Evolutionary conservation across 2,329 filamentous ascomycete genomes (phyloP).

Genomic region (Microdochium bolleyi): DNA sequence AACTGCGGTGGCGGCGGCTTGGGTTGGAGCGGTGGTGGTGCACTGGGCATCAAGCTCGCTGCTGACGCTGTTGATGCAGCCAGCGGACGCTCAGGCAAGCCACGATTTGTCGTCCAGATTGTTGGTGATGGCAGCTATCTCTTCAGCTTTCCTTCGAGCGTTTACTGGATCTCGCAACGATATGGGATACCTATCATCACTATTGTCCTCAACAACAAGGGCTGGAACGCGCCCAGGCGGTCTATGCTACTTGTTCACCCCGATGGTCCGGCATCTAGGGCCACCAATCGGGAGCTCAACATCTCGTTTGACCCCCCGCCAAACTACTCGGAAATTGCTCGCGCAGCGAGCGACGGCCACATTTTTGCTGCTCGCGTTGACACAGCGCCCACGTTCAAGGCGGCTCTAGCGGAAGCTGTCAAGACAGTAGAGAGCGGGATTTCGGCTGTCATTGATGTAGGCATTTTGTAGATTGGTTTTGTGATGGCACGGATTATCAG

Average conservation of each 20-base stretch:
- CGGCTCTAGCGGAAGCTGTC: not conserved
- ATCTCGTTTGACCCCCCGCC: slow-evolving; percentile 15
- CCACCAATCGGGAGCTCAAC: slow-evolving; percentile 15
- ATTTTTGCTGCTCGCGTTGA: not conserved
- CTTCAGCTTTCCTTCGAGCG: slow-evolving; percentile 38
- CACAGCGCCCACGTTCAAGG: not conserved
- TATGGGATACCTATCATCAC: slow-evolving; percentile 40
- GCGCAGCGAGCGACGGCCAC: not conserved
- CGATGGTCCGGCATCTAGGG: slow-evolving; percentile 9
- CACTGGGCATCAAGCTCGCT: slow-evolving; percentile 70
- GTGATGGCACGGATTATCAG: too few species aligned
- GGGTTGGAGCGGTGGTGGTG: slow-evolving; percentile 72
- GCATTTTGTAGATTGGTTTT: too few species aligned
- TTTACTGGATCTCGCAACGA: slow-evolving; percentile 38
- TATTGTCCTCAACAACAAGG: slow-evolving; percentile 42
- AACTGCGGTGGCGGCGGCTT: slow-evolving; percentile 77
- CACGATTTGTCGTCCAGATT: slow-evolving; percentile 35
- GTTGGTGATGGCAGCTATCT: slow-evolving; percentile 42
- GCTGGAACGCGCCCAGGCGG: slow-evolving; percentile 16
- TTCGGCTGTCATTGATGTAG: not conserved
- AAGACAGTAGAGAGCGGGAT: not conserved
- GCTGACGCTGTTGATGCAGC: slow-evolving; percentile 39
- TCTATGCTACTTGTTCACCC: slow-evolving; percentile 15
- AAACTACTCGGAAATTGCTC: slow-evolving; percentile 6
- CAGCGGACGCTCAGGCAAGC: slow-evolving; percentile 24